Percentiles rank a stretch among this genome's conserved stretches.
Conservation (phyloP, 75 land plant species). For the Sequoiadendron giganteum region DNA sequence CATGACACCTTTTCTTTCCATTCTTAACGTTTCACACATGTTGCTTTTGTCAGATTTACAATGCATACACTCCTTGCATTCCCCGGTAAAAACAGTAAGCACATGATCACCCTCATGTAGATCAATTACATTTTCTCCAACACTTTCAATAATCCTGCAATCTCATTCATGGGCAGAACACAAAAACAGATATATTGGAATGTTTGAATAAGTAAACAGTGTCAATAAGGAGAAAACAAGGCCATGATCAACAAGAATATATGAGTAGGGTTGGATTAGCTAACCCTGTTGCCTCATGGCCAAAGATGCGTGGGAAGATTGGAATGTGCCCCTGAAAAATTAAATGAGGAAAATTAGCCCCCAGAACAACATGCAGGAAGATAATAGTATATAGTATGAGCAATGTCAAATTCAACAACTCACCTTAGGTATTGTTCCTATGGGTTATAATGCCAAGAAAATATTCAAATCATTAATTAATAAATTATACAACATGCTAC, state of each 20-base stretch:
- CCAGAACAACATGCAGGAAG: neutral
- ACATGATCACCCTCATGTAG: slow-evolving; percentile 85
- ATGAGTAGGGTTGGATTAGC: slow-evolving; percentile 2
- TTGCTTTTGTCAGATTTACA: slow-evolving; percentile 79
- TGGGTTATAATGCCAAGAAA: too few species aligned
- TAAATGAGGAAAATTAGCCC: neutral
- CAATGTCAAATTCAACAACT: neutral
- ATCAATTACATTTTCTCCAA: slow-evolving; percentile 79
- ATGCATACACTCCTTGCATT: slow-evolving; percentile 70
- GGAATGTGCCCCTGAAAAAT: slow-evolving; percentile 30
- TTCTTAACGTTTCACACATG: slow-evolving; percentile 66
- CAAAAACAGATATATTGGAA: neutral
- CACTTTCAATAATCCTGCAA: slow-evolving; percentile 87
- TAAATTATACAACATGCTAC: neutral
- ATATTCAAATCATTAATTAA: neutral
- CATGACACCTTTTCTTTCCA: slow-evolving; percentile 80
- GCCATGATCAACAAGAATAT: neutral
- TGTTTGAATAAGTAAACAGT: neutral
- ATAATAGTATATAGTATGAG: too few species aligned
- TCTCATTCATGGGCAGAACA: neutral
- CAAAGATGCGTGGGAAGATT: slow-evolving; percentile 81
- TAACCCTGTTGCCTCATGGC: slow-evolving; percentile 95
- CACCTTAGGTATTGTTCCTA: too few species aligned
- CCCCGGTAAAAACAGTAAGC: slow-evolving; percentile 86
- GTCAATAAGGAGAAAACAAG: neutral